These are phyloP conservation scores for Wickerhamomyces tratensis DNA, from an alignment of 805 yeast species.

Conservation along the genomic window DNA sequence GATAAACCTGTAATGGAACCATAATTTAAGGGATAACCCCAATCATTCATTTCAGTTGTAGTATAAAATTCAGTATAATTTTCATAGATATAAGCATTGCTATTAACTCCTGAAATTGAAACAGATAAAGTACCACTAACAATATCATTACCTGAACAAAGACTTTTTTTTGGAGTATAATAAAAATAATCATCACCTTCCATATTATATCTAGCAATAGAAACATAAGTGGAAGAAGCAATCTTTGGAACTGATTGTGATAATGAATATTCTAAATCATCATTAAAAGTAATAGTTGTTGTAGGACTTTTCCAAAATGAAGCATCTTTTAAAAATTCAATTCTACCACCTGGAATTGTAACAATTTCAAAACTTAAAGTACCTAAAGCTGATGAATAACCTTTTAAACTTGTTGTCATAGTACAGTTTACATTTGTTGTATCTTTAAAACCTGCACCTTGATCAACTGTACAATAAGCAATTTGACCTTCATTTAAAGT, in stretches of 20 bases:
- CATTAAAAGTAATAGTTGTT: not conserved
- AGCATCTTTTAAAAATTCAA: not conserved
- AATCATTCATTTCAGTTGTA: not conserved
- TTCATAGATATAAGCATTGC: not conserved
- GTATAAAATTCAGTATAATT: not conserved
- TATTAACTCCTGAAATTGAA: not conserved
- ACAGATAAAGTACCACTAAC: not conserved
- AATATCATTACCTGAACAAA: not conserved
- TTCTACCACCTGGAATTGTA: not conserved
- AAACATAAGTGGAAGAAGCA: not conserved
- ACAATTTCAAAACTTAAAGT: not conserved
- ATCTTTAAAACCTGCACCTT: not conserved
- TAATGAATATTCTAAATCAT: not conserved
- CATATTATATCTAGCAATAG: not conserved
- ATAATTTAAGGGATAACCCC: not conserved
- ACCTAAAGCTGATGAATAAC: not conserved
- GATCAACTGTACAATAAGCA: not conserved
- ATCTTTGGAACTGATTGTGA: not conserved
- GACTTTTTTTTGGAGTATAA: not conserved
- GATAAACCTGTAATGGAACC: not conserved
- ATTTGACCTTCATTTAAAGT: not conserved
- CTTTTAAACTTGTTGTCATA: not conserved
- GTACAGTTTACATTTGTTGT: not conserved
- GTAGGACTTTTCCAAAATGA: not conserved
- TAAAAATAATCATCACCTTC: not conserved